These are phyloP conservation scores for Cryptosporidium baileyi DNA, from an alignment of 169 alveolate genomes.

Conservation along the genomic window DNA sequence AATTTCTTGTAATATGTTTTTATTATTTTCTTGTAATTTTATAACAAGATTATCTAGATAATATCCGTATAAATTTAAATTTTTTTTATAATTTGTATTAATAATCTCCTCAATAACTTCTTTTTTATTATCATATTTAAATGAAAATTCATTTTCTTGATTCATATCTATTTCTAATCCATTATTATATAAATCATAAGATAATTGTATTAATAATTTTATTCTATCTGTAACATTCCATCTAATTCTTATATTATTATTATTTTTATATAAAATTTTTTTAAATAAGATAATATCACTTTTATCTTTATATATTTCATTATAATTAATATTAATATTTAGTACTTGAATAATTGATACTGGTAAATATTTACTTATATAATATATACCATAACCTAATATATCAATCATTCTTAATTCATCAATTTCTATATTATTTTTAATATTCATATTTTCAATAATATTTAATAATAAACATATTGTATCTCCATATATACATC, in stretches of 20 bases:
- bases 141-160: background rate
- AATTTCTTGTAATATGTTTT: background rate
- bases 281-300: background rate
- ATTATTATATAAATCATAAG: background rate
- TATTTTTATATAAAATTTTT: background rate
- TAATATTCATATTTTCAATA: background rate
- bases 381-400: conserved; percentile 30
- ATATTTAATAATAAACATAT: background rate
- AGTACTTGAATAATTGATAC: conserved; percentile 13
- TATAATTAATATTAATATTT: background rate
- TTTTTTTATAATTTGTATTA: background rate
- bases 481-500: conserved; percentile 39
- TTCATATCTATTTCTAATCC: background rate
- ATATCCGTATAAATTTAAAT: conserved; percentile 41
- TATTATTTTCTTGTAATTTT: background rate
- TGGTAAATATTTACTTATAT: conserved; percentile 48
- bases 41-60: background rate
- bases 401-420: conserved; percentile 26
- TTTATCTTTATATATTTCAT: no score
- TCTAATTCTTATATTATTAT: background rate
- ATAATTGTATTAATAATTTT: background rate
- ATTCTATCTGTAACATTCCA: conserved; percentile 18
- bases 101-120: background rate
- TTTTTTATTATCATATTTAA: background rate
- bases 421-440: conserved; percentile 15